Percentiles rank a stretch among this genome's conserved stretches.
phyloP scores from a whole-genome alignment of 768 basidiomycete genomes.

The Infundibulicybe gibba region DNA sequence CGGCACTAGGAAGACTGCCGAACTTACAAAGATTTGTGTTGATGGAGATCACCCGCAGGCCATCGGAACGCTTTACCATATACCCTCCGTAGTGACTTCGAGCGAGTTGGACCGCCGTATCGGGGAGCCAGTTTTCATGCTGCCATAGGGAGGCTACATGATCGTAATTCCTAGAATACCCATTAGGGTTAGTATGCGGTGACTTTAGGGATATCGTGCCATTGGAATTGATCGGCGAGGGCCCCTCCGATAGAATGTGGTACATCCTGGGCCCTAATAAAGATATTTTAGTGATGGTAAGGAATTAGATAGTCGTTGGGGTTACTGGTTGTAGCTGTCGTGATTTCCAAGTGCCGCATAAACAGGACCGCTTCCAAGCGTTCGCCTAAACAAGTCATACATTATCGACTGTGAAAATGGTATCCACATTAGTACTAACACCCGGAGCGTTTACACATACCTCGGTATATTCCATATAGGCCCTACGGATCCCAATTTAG shows the following conservation, averaged over 20 bases:
- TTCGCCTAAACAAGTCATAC: constrained; percentile 62
- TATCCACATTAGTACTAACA: background rate
- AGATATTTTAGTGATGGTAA: background rate
- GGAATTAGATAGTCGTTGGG: background rate
- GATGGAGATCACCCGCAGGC: constrained; percentile 67
- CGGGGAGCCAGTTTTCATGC: constrained; percentile 65
- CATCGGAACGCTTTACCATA: constrained; percentile 63
- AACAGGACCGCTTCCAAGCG: constrained; percentile 64
- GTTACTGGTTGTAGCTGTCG: constrained; percentile 67
- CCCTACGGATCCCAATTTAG: constrained; percentile 27
- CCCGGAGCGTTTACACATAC: constrained; percentile 24
- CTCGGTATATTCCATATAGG: constrained; percentile 60
- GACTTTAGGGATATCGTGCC: constrained; percentile 32
- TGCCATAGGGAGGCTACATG: constrained; percentile 71
- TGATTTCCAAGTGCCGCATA: constrained; percentile 79
- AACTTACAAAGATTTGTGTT: constrained; percentile 75
- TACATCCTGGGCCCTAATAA: constrained; percentile 53
- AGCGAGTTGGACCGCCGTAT: constrained; percentile 51
- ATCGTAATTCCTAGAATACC: constrained; percentile 62
- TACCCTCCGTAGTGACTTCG: constrained; percentile 71
- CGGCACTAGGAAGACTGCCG: constrained; percentile 1
- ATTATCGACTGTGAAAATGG: constrained; percentile 44
- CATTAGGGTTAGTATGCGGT: background rate
- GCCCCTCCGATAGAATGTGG: constrained; percentile 51
- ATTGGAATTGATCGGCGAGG: constrained; percentile 61